Percentiles rank a stretch among this genome's conserved stretches.
Evolutionary conservation across 768 basidiomycete species (phyloP).

Genomic region (Panaeolus cyanescens): DNA sequence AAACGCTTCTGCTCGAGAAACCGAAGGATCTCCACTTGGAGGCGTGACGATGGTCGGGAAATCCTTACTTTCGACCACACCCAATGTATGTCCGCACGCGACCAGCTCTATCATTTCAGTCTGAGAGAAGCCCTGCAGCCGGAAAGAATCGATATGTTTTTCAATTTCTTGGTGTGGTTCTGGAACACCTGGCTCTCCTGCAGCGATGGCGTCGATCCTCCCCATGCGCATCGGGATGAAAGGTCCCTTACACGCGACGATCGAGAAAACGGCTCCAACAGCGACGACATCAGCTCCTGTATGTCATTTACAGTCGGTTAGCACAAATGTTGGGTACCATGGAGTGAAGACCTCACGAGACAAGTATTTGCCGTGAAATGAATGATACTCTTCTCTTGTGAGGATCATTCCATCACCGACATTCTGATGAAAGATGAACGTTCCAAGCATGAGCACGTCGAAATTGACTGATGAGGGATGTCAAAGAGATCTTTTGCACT

Average conservation of each 20-base stretch:
- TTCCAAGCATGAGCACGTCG: neutral
- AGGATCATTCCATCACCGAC: constrained; percentile 36
- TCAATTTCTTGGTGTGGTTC: constrained; percentile 33
- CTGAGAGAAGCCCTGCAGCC: constrained; percentile 32
- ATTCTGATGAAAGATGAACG: constrained; percentile 25
- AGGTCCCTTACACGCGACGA: constrained; percentile 39
- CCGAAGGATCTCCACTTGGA: constrained; percentile 16
- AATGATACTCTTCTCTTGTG: constrained; percentile 31
- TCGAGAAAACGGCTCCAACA: constrained; percentile 33
- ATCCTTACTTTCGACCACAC: constrained; percentile 37
- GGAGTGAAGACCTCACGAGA: constrained; percentile 28
- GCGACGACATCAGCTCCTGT: constrained; percentile 40
- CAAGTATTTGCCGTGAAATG: constrained; percentile 34
- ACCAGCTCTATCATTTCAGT: constrained; percentile 40
- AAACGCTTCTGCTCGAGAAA: constrained; percentile 25
- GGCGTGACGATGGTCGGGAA: constrained; percentile 33
- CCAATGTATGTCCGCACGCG: constrained; percentile 43
- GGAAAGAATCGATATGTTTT: constrained; percentile 31
- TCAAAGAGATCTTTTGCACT: neutral
- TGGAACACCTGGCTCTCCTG: constrained; percentile 37
- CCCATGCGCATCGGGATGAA: constrained; percentile 38
- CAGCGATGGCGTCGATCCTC: constrained; percentile 35
- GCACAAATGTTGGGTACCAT: neutral
- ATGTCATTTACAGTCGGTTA: neutral
- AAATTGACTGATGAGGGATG: neutral